Evolutionary conservation across 2,329 filamentous ascomycete species (phyloP), one percentile per base, ranked within the genome.

Genomic region (Camptophora hylomeconis): DNA sequence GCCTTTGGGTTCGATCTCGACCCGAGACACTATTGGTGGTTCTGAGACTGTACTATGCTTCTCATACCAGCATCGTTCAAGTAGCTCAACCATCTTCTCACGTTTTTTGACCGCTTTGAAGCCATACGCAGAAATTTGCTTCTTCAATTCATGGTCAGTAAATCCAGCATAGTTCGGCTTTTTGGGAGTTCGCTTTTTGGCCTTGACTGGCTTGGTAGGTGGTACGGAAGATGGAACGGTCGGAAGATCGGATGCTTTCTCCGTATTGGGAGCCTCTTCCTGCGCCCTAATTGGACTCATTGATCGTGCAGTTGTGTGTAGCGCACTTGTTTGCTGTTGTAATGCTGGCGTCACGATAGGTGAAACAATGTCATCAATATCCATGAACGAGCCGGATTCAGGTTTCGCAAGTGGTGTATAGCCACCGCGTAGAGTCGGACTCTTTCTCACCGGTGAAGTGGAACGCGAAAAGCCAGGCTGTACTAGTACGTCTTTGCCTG

Each of bases 31-130:
- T 7, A 9, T 19, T 13, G 29, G 24, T 9, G 11, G 7, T 7
- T 17, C 13, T 6, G 28, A 28, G 18, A 31, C 14, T 14, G 24
- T 8, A 22, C 38, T 37, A 28, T 63, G 54, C 46, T 72, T 72
- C 33, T 70, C 72, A 39, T 67, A 54, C 77, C 79, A 84, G 49
- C 80, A 84, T 45, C 73, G 68, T 28, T 79, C 60, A 8, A 86
- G 56, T 7, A 83, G 52, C 2, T 69, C 60, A 36, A 86, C 73
- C 75, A 81, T 82, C 6, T 71, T 70, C 26, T 66, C 61, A 11
- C 80, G 65, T 31, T 61, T 70, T 47, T 75, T 80, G 17, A 84
- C 58, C 1, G 74, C 59, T 46, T 84, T 86, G 53, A 86, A 84
- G 0, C 76, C 77, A 44, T 73, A 83, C 0, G 61, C 59, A 4